These are phyloP conservation scores for Globisporangium viniferum DNA, from an alignment of 352 stramenopile species.

Conservation along the genomic window DNA sequence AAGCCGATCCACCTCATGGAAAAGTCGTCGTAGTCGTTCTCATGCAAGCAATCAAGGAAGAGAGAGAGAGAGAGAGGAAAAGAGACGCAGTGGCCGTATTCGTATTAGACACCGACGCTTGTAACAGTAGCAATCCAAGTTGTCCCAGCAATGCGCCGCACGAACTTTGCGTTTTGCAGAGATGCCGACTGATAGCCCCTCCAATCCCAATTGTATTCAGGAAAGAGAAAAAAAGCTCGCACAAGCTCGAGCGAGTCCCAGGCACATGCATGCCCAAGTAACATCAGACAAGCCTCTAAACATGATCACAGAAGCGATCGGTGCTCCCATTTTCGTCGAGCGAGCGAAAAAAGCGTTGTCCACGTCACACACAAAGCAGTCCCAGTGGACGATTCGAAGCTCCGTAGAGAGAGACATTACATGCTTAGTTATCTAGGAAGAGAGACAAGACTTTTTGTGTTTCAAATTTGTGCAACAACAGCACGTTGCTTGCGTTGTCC, in stretches of 20 bases:
- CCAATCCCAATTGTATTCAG: not conserved
- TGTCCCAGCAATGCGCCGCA: not conserved
- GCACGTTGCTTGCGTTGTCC: too few relatives aligned
- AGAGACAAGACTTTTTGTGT: too few relatives aligned
- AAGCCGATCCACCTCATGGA: conserved; percentile 99
- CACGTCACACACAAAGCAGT: too few relatives aligned
- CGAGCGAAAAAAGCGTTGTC: not conserved
- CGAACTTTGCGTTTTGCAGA: not conserved
- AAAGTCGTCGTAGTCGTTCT: conserved; percentile 78
- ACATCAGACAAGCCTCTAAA: not conserved
- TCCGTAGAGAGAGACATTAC: too few relatives aligned
- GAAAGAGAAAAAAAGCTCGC: not conserved
- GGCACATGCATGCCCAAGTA: not conserved
- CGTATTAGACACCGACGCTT: not conserved
- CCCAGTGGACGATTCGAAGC: too few relatives aligned
- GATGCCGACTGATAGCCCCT: not conserved
- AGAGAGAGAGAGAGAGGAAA: not conserved
- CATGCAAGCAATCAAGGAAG: not conserved
- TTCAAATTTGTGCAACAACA: too few relatives aligned
- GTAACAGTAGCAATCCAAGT: conserved; percentile 4
- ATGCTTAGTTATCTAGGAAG: too few relatives aligned
- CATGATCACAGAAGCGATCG: not conserved
- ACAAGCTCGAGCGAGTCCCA: not conserved
- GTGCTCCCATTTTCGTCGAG: not conserved
- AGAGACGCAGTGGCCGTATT: not conserved